These are phyloP conservation scores for Phytophthora kernoviae DNA, from an alignment of 352 stramenopile species.

Conservation along the genomic window DNA sequence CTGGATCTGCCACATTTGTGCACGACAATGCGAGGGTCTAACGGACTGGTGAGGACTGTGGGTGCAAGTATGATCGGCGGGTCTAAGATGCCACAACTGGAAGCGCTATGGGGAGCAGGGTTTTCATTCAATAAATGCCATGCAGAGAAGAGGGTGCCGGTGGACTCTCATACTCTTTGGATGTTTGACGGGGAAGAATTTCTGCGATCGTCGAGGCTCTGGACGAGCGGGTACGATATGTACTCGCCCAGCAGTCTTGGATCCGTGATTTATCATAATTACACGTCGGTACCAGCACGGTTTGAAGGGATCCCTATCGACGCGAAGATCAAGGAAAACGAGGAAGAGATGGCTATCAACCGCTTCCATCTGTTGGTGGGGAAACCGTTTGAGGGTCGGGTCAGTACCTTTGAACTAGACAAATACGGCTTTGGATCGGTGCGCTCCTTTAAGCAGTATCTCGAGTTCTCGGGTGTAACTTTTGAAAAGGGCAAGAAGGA, in stretches of 20 bases:
- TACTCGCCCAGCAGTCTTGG: slow-evolving; percentile 59
- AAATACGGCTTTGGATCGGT: slow-evolving; percentile 54
- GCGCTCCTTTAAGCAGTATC: slow-evolving; percentile 54
- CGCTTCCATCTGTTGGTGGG: slow-evolving; percentile 58
- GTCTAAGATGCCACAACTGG: slow-evolving; percentile 71
- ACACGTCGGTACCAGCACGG: slow-evolving; percentile 59
- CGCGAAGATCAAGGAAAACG: slow-evolving; percentile 38
- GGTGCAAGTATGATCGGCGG: slow-evolving; percentile 76
- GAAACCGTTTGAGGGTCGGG: slow-evolving; percentile 58
- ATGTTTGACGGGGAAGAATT: slow-evolving; percentile 74
- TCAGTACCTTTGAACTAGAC: slow-evolving; percentile 61
- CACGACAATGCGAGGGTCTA: slow-evolving; percentile 63
- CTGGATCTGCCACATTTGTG: slow-evolving; percentile 73
- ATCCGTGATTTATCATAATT: slow-evolving; percentile 72
- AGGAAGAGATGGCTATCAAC: slow-evolving; percentile 59
- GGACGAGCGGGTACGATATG: slow-evolving; percentile 68
- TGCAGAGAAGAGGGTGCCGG: slow-evolving; percentile 59
- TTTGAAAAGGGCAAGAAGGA: slow-evolving; percentile 57
- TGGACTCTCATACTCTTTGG: slow-evolving; percentile 76
- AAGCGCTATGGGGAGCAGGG: slow-evolving; percentile 68
- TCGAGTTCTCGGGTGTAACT: slow-evolving; percentile 58
- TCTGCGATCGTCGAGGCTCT: slow-evolving; percentile 56
- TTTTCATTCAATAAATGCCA: slow-evolving; percentile 82
- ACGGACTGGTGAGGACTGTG: slow-evolving; percentile 67
- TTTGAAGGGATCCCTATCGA: slow-evolving; percentile 59